phyloP scores from a whole-genome alignment of 805 yeast genomes.

The Ogataea degrootiae region DNA sequence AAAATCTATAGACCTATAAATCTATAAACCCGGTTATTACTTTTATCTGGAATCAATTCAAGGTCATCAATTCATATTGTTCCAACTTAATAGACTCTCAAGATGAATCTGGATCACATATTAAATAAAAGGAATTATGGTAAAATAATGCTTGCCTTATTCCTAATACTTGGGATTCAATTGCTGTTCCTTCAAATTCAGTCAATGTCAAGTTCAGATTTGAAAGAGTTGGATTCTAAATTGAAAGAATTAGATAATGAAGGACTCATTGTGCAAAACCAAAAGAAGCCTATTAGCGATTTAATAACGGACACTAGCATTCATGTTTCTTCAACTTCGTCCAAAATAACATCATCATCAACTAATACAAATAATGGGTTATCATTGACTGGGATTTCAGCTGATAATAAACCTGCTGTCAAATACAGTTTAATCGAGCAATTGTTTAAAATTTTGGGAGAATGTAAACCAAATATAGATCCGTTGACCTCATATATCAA shows the following conservation, averaged over 20 bases:
- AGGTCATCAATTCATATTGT: too few species aligned
- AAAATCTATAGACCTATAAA: too few species aligned
- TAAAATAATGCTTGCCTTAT: not conserved
- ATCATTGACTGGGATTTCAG: not conserved
- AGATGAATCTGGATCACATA: not conserved
- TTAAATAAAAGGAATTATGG: not conserved
- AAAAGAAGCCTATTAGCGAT: not conserved
- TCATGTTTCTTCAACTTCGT: too few species aligned
- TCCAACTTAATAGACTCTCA: too few species aligned
- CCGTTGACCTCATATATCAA: conserved; percentile 40
- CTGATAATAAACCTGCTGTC: not conserved
- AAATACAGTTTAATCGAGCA: conserved; percentile 6
- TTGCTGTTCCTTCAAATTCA: not conserved
- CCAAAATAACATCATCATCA: not conserved
- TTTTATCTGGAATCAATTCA: too few species aligned
- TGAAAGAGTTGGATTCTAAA: not conserved
- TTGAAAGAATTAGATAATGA: not conserved
- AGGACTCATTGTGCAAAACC: not conserved
- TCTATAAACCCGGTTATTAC: too few species aligned
- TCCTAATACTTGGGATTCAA: not conserved
- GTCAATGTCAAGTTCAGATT: not conserved
- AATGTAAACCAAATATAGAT: conserved; percentile 31
- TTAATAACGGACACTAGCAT: not conserved
- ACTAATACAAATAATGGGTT: not conserved
- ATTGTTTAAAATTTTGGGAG: conserved; percentile 23